These are phyloP conservation scores for Talaromyces trachyspermus DNA, from an alignment of 495 filamentous ascomycete genomes.

Conservation along the genomic window DNA sequence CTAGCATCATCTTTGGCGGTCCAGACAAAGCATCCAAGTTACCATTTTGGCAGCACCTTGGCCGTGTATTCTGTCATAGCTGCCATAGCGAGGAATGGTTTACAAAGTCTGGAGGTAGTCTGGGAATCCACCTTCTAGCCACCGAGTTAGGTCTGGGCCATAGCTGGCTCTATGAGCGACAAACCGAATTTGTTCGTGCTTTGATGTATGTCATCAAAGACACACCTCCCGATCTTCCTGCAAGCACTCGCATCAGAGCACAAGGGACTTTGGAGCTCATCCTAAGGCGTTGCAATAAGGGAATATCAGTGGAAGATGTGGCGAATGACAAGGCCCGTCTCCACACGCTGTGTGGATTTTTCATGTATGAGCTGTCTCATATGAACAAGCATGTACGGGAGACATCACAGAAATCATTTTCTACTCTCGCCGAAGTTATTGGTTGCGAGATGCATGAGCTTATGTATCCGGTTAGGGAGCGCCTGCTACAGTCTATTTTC, in stretches of 20 bases:
- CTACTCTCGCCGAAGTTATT: conserved; percentile 69
- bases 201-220: conserved; percentile 97
- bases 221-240: conserved; percentile 84
- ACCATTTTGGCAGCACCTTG: conserved; percentile 74
- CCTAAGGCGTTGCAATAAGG: conserved; percentile 65
- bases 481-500: conserved; percentile 79
- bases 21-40: conserved; percentile 60
- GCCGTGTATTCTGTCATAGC: conserved; percentile 78
- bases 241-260: conserved; percentile 72
- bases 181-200: conserved; percentile 76
- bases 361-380: conserved; percentile 82
- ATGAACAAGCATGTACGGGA: conserved; percentile 91
- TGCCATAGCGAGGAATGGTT: conserved; percentile 98
- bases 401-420: conserved; percentile 71
- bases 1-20: conserved; percentile 73
- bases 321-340: conserved; percentile 57
- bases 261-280: conserved; percentile 75
- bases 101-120: conserved; percentile 82
- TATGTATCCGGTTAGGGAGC: conserved; percentile 78
- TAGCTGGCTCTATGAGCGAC: conserved; percentile 69
- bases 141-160: conserved; percentile 77
- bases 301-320: conserved; percentile 67
- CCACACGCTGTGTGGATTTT: conserved; percentile 66
- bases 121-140: conserved; percentile 78
- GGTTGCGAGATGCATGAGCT: conserved; percentile 76